Evolutionary conservation across 1,284 basidiomycete genomes (phyloP).

Genomic region (Pseudozyma flocculosa): DNA sequence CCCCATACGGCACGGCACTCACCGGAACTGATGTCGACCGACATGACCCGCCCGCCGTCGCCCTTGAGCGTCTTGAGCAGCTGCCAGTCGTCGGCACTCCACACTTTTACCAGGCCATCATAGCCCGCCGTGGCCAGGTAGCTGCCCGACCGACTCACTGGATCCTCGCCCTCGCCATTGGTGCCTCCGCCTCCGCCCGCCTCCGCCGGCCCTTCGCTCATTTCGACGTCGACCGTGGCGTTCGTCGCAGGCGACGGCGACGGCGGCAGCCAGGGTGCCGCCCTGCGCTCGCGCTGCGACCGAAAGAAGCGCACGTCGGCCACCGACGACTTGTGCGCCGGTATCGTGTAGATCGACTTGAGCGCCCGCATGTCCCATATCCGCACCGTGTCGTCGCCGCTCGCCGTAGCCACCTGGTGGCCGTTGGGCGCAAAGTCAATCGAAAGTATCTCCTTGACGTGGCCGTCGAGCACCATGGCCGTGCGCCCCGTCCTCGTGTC

Average conservation of each 20-base stretch:
- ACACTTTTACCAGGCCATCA: slow-evolving; percentile 90
- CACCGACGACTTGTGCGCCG: slow-evolving; percentile 90
- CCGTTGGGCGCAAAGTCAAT: slow-evolving; percentile 95
- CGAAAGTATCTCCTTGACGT: slow-evolving; percentile 87
- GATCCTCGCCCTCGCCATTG: slow-evolving; percentile 1
- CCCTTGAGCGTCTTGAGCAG: slow-evolving; percentile 82
- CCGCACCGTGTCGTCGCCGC: slow-evolving; percentile 93
- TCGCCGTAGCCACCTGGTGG: slow-evolving; percentile 93
- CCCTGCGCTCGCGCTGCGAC: slow-evolving; percentile 17
- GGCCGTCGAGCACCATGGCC: slow-evolving; percentile 96
- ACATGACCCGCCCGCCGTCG: slow-evolving; percentile 97
- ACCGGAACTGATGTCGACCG: slow-evolving; percentile 71
- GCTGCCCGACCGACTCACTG: slow-evolving; percentile 64
- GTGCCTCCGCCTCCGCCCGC: background rate
- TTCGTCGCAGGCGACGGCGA: background rate
- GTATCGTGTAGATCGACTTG: slow-evolving; percentile 90
- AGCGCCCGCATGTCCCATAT: slow-evolving; percentile 97
- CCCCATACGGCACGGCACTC: slow-evolving; percentile 7
- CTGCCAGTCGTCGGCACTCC: slow-evolving; percentile 99
- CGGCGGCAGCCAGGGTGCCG: slow-evolving; percentile 51
- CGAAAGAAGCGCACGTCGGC: slow-evolving; percentile 93
- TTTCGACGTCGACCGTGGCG: slow-evolving; percentile 57
- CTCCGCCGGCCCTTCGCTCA: slow-evolving; percentile 53
- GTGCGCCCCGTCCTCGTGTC: slow-evolving; percentile 91
- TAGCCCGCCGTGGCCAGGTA: slow-evolving; percentile 93